Conservation (phyloP, 2,329 filamentous ascomycete genomes). For the Nemania sp. region DNA sequence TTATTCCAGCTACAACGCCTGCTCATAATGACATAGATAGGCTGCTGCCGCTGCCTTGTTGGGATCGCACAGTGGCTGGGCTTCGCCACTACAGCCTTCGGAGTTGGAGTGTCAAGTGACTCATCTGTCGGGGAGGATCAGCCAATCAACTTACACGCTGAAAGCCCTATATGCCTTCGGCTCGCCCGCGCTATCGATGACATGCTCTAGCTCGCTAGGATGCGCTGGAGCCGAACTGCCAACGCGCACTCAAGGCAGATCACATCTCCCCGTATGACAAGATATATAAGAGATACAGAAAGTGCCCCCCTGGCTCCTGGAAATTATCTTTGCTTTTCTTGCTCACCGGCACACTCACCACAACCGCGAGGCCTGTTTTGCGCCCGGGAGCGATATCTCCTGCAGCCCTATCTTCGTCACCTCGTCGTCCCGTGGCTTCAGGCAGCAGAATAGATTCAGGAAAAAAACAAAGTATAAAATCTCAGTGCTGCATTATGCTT, state of each 20-base stretch:
- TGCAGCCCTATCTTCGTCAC: neutral
- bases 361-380: neutral
- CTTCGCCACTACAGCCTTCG: conserved; percentile 16
- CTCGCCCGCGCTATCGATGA: conserved; percentile 2
- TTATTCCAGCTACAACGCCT: no score
- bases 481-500: conserved; percentile 6
- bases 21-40: neutral
- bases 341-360: conserved; percentile 18
- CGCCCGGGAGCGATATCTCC: neutral
- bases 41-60: conserved; percentile 21
- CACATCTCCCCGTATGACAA: neutral
- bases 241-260: neutral
- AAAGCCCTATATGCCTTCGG: conserved; percentile 15
- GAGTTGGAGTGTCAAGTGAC: conserved; percentile 19
- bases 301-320: neutral
- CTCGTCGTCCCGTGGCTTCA: neutral
- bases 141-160: conserved; percentile 29
- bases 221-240: neutral
- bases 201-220: conserved; percentile 4
- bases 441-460: neutral
- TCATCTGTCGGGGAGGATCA: conserved; percentile 5
- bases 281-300: conserved; percentile 1
- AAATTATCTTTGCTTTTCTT: neutral
- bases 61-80: neutral
- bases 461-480: conserved; percentile 1